Base-by-base conservation (phyloP, 495 filamentous ascomycete genomes). In the Endocarpon pusillum region DNA sequence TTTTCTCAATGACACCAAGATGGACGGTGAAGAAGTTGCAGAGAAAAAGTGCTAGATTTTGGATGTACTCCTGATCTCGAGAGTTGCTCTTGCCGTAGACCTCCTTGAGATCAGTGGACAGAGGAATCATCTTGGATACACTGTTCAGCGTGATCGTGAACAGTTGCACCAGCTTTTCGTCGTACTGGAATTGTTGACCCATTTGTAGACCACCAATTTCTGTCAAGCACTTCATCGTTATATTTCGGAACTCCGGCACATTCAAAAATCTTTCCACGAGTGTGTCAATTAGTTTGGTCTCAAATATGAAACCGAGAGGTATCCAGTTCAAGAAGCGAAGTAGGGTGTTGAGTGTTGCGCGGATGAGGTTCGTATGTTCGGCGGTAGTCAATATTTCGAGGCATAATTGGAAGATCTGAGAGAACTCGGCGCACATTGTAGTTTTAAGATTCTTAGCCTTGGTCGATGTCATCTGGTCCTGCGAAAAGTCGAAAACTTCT, bases 251-350 rank as follows among this genome's bases (percentile, higher is more conserved):
- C 36, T 94, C 89, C 5, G 86, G 81, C 24, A 75, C 65, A 42
- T 89, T 83, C 37, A 96, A 61, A 57, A 96, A 99, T 22, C 89
- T 68, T 18, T 73, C 84, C 36, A 85, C 69, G 24, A 99, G 62
- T 0, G 87, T 99, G 41, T 93, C 84, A 55, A 99, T 96, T 43
- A 99, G 76, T 1, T 81, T 71, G 0, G 87, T 96, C 59, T 99
- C 91, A 51, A 99, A 96, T 41, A 99, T 93, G 54, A 94, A 99
- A 12, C 91, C 89, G 21, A 99, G 59, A 0, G 89, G 91, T 37
- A 96, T 99, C 89, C 89, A 96, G 58, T 94, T 99, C 51, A 94
- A 71, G 49, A 99, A 99, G 23, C 86, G 77, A 21, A 99, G 68
- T 11, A 99, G 64, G 0, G 89, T 96, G 55, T 94, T 85, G 26